Evolutionary conservation across 2,329 filamentous ascomycete genomes (phyloP), one percentile per base, ranked within the genome.

Genomic region (Aspergillus sp.): DNA sequence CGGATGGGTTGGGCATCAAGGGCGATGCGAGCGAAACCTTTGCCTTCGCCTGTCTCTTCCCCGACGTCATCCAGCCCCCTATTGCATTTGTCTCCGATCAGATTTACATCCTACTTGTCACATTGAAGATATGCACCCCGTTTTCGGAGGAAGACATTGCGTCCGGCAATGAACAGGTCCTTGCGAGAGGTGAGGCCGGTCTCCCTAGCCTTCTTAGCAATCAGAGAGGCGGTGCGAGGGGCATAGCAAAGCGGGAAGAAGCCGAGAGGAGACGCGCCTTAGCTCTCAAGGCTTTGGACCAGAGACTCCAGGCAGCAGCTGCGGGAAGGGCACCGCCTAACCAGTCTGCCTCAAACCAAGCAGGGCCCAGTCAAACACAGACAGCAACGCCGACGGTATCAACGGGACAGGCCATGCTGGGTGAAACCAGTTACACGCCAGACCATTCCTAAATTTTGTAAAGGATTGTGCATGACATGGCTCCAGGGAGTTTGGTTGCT

Each of bases 11-110:
- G 7, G 78, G 80, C 9, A 85, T 96, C 67, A 90, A 89, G 64
- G 95, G 95, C 63, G 95, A 99, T 75, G 91, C 95, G 39, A 96
- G 91, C 75, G 95, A 99, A 77, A 96, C 93, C 0, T 99, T 99
- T 73, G 90, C 93, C 7, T 96, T 99, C 74, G 89, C 92, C 65
- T 92, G 95, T 69, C 96, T 99, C 81, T 98, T 98, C 79, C 95
- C 95, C 0, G 90, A 90, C 52, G 86, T 89, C 3, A 80, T 90
- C 47, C 94, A 97, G 73, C 90, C 92, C 0, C 81, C 91, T 14
- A 84, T 98, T 47, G 85, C 88, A 16, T 83, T 87, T 10, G 73
- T 96, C n/a, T 85, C 90, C 11, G 87, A 91, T 67, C 82, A 87
- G 61, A 75, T 97, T 26, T 97, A 94, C 78, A 82, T 84, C 59